These are phyloP conservation scores for Linum trigynum DNA, from an alignment of 345 rosid species.

Conservation along the genomic window DNA sequence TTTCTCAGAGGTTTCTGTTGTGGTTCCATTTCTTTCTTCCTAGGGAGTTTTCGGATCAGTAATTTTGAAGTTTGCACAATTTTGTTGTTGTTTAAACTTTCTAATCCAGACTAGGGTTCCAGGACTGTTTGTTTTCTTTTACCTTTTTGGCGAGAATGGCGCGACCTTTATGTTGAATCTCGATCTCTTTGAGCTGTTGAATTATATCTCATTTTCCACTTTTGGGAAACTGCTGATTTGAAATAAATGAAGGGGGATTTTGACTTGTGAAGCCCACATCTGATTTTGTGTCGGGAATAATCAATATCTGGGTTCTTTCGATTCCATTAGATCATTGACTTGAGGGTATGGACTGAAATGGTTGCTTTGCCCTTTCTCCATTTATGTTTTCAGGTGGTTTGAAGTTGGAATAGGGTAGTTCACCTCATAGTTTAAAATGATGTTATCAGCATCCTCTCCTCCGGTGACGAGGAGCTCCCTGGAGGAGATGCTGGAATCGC, in stretches of 20 bases:
- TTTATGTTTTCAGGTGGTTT: constrained; percentile 13
- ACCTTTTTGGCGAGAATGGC: not conserved
- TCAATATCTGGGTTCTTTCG: not conserved
- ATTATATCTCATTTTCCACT: not conserved
- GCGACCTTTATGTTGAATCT: not conserved
- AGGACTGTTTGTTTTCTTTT: not conserved
- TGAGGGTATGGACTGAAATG: not conserved
- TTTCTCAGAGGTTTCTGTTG: not conserved
- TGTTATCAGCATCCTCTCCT: constrained; percentile 49
- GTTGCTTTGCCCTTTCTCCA: not conserved
- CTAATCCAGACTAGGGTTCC: not conserved
- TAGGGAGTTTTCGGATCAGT: not conserved
- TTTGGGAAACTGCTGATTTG: not conserved
- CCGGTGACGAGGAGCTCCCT: constrained; percentile 68
- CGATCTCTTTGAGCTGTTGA: not conserved
- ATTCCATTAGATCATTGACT: not conserved
- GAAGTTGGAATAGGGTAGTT: constrained; percentile 7
- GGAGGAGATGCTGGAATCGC: constrained; percentile 90
- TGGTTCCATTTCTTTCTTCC: not conserved
- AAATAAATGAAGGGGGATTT: too few relatives aligned
- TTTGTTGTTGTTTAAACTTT: too few relatives aligned
- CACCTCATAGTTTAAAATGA: constrained; percentile 26
- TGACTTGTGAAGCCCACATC: not conserved
- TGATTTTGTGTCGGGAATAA: not conserved
- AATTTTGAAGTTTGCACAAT: not conserved